Conservation (phyloP, 2,329 filamentous ascomycete species). For the Penicillium crustosum region DNA sequence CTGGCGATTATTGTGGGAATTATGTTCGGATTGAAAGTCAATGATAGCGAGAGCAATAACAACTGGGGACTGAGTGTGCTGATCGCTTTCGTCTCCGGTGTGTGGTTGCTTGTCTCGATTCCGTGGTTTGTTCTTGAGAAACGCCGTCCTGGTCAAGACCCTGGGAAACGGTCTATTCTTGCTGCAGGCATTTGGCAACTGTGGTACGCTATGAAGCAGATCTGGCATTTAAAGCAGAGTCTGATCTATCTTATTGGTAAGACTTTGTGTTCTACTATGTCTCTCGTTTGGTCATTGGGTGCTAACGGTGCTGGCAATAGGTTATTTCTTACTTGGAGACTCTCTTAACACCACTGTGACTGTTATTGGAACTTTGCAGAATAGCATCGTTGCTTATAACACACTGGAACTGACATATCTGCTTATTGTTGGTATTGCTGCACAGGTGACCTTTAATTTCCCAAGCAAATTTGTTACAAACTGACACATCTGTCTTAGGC, state of each 20-base stretch:
- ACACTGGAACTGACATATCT: constrained; percentile 66
- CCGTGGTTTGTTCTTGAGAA: constrained; percentile 69
- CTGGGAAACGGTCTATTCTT: constrained; percentile 49
- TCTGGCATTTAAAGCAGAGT: constrained; percentile 66
- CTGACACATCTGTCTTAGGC: constrained; percentile 25
- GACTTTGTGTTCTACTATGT: background rate
- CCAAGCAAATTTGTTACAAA: too few relatives aligned
- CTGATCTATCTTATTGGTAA: constrained; percentile 63
- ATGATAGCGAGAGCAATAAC: constrained; percentile 60
- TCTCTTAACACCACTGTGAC: constrained; percentile 69
- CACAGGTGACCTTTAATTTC: constrained; percentile 50
- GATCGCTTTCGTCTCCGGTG: constrained; percentile 63
- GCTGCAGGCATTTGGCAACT: constrained; percentile 64
- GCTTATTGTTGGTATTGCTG: constrained; percentile 63
- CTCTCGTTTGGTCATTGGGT: background rate
- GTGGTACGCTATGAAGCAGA: constrained; percentile 56
- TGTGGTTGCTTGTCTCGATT: constrained; percentile 63
- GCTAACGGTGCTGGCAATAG: constrained; percentile 22
- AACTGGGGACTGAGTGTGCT: constrained; percentile 66
- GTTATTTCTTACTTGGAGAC: constrained; percentile 69
- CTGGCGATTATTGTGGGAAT: constrained; percentile 65
- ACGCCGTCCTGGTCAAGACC: constrained; percentile 59
- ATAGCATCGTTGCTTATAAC: constrained; percentile 64
- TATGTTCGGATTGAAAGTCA: constrained; percentile 61
- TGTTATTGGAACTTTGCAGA: constrained; percentile 65